Conservation (phyloP, 2,329 filamentous ascomycete genomes). For the Colletotrichum sp. region DNA sequence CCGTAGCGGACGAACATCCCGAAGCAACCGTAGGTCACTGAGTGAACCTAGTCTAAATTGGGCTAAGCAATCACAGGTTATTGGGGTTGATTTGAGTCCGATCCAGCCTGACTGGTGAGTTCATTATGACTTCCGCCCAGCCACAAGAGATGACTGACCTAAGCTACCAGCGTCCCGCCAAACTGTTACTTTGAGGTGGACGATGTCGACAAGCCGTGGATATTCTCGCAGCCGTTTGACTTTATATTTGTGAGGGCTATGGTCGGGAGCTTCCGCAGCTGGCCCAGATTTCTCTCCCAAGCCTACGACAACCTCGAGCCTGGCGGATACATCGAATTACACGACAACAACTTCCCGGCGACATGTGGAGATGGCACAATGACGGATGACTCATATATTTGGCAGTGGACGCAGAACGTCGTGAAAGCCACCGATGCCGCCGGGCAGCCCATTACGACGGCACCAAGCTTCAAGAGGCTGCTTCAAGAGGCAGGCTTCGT, state of each 20-base stretch:
- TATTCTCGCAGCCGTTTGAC: conserved; percentile 33
- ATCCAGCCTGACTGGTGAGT: conserved; percentile 34
- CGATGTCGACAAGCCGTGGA: conserved; percentile 38
- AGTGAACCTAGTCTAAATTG: background rate
- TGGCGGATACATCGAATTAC: conserved; percentile 36
- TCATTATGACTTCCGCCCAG: background rate
- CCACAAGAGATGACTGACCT: conserved; percentile 20
- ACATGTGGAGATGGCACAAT: conserved; percentile 35
- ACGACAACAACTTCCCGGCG: conserved; percentile 29
- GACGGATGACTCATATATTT: conserved; percentile 26
- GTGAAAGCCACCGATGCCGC: conserved; percentile 24
- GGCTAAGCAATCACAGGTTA: conserved; percentile 10
- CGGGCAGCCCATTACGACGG: background rate
- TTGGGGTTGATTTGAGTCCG: conserved; percentile 36
- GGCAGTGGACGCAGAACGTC: conserved; percentile 35
- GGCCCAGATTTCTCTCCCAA: conserved; percentile 14
- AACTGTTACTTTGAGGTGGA: conserved; percentile 49
- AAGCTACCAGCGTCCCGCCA: conserved; percentile 36
- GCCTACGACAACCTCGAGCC: conserved; percentile 29
- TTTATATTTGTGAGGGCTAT: conserved; percentile 20
- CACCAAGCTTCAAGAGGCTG: conserved; percentile 37
- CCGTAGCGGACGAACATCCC: conserved; percentile 32
- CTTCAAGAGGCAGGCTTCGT: conserved; percentile 49
- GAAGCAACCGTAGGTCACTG: conserved; percentile 26
- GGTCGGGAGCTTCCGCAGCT: conserved; percentile 5